A percentile compares a stretch with the other conserved stretches of the same genome.
phyloP scores from a whole-genome alignment of 768 basidiomycete species.

The Naganishia vishniacii region DNA sequence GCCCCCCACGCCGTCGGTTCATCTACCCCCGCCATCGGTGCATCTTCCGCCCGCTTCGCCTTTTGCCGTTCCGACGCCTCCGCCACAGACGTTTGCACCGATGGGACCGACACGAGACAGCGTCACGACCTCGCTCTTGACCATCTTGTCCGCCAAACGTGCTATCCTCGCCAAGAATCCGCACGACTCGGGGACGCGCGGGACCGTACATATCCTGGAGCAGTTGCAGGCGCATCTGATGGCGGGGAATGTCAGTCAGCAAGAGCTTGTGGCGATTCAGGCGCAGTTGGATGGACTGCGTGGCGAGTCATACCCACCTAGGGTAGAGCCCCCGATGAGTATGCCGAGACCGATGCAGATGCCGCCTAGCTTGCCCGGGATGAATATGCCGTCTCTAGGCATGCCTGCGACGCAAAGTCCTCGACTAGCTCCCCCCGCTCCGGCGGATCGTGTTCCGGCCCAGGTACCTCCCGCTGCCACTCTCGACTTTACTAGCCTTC shows the following conservation, averaged over 20 bases:
- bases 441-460: not conserved
- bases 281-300: slow-evolving; percentile 41
- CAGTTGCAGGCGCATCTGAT: slow-evolving; percentile 10
- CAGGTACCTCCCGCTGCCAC: not conserved
- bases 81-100: slow-evolving; percentile 16
- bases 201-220: slow-evolving; percentile 14
- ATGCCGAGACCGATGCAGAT: slow-evolving; percentile 6
- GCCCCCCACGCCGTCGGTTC: slow-evolving; percentile 9
- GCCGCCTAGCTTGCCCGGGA: not conserved
- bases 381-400: not conserved
- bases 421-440: not conserved
- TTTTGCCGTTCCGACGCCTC: not conserved
- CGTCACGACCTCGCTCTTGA: slow-evolving; percentile 26
- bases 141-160: slow-evolving; percentile 4
- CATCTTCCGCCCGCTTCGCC: slow-evolving; percentile 22
- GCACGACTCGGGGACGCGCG: slow-evolving; percentile 6
- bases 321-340: not conserved
- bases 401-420: not conserved
- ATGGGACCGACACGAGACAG: slow-evolving; percentile 19
- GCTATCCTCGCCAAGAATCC: slow-evolving; percentile 8
- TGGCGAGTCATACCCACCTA: not conserved
- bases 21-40: slow-evolving; percentile 20
- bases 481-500: slow-evolving; percentile 15
- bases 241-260: slow-evolving; percentile 53
- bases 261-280: slow-evolving; percentile 48